These are phyloP conservation scores for Diaporthe caulivora DNA, from an alignment of 2,329 filamentous ascomycete species.

Conservation along the genomic window DNA sequence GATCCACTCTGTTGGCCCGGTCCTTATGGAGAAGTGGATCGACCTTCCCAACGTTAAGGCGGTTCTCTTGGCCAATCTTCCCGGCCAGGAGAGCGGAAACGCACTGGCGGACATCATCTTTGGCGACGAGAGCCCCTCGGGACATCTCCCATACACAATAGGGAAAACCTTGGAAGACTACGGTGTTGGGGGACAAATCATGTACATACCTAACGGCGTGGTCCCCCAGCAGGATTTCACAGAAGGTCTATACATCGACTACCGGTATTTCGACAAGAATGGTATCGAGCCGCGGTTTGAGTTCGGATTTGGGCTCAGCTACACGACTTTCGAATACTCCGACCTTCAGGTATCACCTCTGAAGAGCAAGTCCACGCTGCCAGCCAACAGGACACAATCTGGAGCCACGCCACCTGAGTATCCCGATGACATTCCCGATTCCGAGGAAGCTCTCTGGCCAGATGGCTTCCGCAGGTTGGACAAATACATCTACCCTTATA, in stretches of 20 bases:
- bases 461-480: conserved; percentile 69
- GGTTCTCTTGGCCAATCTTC: conserved; percentile 85
- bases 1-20: conserved; percentile 86
- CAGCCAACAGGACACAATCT: conserved; percentile 54
- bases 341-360: conserved; percentile 61
- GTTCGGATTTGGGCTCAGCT: conserved; percentile 89
- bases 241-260: conserved; percentile 90
- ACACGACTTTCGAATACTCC: conserved; percentile 78
- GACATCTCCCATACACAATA: conserved; percentile 90
- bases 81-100: conserved; percentile 87
- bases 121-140: conserved; percentile 79
- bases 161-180: conserved; percentile 82
- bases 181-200: conserved; percentile 76
- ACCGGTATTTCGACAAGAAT: conserved; percentile 87
- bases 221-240: conserved; percentile 84
- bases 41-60: conserved; percentile 82
- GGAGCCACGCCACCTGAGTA: conserved; percentile 65
- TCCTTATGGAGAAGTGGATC: conserved; percentile 84
- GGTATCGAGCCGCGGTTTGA: conserved; percentile 82
- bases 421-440: conserved; percentile 64
- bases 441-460: conserved; percentile 72
- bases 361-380: conserved; percentile 59
- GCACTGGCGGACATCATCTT: conserved; percentile 85
- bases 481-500: conserved; percentile 82
- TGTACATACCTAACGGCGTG: conserved; percentile 75